Evolutionary conservation across 768 basidiomycete species (phyloP), one percentile per base, ranked within the genome.

Genomic region (Trametes coccinea): DNA sequence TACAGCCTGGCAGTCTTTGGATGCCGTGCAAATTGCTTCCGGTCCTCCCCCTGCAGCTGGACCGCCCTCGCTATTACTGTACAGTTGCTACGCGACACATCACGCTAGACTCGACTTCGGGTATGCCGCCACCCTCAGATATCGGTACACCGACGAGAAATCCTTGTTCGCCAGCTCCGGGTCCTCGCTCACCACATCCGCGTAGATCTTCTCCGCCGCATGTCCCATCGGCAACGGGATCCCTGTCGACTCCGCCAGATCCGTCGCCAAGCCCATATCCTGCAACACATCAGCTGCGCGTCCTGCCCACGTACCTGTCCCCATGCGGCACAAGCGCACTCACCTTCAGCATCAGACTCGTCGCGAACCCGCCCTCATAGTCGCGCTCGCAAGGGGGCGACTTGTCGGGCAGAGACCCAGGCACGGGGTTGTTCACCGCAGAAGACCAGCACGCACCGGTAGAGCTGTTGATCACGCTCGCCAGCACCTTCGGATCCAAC

Each of bases 391-490:
- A 93, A 0, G 93, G 93, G 5, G 93, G 88, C 17, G 85, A 84
- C 72, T 86, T 86, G 53, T 79, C 85, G 6, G 84, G 81, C 49
- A 93, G 74, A 14, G 93, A 85, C 17, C 80, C 80, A 6, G 88
- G 92, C 27, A 92, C 92, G 5, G 93, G 93, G 68, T 95, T 95
- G 77, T 95, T 96, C 40, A 89, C 86, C 0, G 87, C 86, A 29
- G 88, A 87, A 14, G 92, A 81, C 92, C 92, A 93, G 69, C 92
- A 94, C 16, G 80, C 79, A 3, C 92, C 93, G 2, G 90, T 92
- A 62, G 88, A 89, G 70, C 82, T 93, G 71, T 95, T 94, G 64
- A 96, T 86, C 3, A 95, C 92, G 5, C 85, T 80, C 3, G 93
- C 89, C 22, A 96, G 81, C 33, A 94, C 78, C 8, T 80, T 79